Percentiles rank a stretch among this genome's conserved stretches.
phyloP scores from a whole-genome alignment of 2,329 filamentous ascomycete genomes.

The Sphaerulina vaccinii region DNA sequence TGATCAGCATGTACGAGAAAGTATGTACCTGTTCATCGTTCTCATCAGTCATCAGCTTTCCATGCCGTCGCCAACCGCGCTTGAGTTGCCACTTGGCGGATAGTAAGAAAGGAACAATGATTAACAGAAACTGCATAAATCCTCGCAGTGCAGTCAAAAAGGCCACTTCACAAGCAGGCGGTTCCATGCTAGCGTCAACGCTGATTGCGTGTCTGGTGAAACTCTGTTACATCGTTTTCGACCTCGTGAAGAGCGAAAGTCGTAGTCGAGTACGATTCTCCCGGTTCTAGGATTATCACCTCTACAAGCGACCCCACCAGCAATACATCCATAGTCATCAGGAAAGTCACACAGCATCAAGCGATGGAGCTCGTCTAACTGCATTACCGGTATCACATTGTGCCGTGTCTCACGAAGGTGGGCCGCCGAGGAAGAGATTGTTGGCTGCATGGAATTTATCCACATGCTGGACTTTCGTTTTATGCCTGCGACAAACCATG shows the following conservation, averaged over 20 bases:
- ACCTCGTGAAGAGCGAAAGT: too few relatives aligned
- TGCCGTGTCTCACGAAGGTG: slow-evolving; percentile 4
- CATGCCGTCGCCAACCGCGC: slow-evolving; percentile 1
- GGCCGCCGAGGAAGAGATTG: not conserved
- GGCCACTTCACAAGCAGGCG: not conserved
- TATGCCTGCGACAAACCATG: not conserved
- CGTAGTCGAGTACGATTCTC: too few relatives aligned
- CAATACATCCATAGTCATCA: too few relatives aligned
- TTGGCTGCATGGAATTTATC: too few relatives aligned
- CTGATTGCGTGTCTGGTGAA: slow-evolving; percentile 21
- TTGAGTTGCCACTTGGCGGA: not conserved
- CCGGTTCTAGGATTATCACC: too few relatives aligned
- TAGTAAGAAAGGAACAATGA: too few relatives aligned
- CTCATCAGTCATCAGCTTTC: not conserved
- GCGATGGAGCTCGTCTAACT: slow-evolving; percentile 11
- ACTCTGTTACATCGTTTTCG: too few relatives aligned
- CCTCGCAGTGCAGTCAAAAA: not conserved
- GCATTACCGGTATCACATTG: slow-evolving; percentile 9
- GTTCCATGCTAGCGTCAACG: slow-evolving; percentile 7
- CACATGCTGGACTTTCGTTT: too few relatives aligned
- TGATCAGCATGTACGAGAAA: too few relatives aligned
- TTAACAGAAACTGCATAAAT: slow-evolving; percentile 2
- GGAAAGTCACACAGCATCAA: not conserved
- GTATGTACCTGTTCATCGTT: not conserved
- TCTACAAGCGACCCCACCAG: not conserved